Percentiles rank a stretch among this genome's conserved stretches.
Conservation (phyloP, 495 filamentous ascomycete genomes). For the Lepidopterella palustris region DNA sequence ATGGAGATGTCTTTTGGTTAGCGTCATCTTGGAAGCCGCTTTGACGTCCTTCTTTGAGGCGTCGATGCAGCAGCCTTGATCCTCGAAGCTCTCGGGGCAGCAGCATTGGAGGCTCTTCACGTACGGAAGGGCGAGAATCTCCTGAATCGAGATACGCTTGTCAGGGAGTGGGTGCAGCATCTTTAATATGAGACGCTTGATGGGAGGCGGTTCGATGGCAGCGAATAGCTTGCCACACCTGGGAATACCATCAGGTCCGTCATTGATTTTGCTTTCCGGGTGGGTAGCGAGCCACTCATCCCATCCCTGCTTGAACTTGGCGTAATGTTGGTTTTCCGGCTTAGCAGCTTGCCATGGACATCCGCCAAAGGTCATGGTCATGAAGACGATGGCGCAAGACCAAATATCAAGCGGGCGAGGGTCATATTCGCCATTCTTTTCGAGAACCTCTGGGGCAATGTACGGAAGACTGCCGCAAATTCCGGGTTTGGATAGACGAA, state of each 20-base stretch:
- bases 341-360: constrained; percentile 58
- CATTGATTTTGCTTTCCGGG: constrained; percentile 41
- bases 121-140: constrained; percentile 55
- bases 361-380: constrained; percentile 59
- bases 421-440: constrained; percentile 61
- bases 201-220: constrained; percentile 44
- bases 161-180: constrained; percentile 70
- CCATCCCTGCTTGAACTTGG: constrained; percentile 56
- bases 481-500: constrained; percentile 60
- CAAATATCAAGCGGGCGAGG: constrained; percentile 70
- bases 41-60: constrained; percentile 13
- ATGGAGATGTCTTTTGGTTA: constrained; percentile 25
- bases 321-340: constrained; percentile 46
- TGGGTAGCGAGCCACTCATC: constrained; percentile 51
- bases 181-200: constrained; percentile 58
- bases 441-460: constrained; percentile 69
- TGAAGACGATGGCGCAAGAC: constrained; percentile 68
- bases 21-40: constrained; percentile 10
- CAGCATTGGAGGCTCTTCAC: constrained; percentile 68
- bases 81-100: constrained; percentile 36
- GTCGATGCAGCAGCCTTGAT: constrained; percentile 24
- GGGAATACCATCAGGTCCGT: constrained; percentile 42
- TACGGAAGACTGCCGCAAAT: constrained; percentile 73
- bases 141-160: constrained; percentile 56
- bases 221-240: constrained; percentile 41